Percentiles rank a stretch among this genome's conserved stretches.
These are phyloP conservation scores for Poa annua DNA, from an alignment of 176 grass and related monocot genomes.

Conservation along the genomic window DNA sequence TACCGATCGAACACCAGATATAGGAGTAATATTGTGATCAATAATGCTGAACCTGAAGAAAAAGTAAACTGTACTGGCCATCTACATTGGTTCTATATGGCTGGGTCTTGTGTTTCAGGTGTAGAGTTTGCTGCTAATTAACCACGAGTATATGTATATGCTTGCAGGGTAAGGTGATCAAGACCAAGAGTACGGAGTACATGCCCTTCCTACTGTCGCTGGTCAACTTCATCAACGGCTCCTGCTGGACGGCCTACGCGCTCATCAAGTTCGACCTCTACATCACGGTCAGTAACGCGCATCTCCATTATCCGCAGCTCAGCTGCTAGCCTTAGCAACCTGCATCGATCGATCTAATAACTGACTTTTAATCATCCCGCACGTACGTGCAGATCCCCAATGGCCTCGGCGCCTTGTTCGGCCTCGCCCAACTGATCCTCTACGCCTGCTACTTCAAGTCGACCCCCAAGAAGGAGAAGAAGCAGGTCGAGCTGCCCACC, in stretches of 20 bases:
- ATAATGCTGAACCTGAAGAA: neutral
- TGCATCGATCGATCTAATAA: neutral
- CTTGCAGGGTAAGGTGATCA: constrained; percentile 60
- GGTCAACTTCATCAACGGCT: constrained; percentile 57
- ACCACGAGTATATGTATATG: neutral
- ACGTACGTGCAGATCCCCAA: constrained; percentile 69
- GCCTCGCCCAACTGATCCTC: constrained; percentile 63
- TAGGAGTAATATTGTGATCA: neutral
- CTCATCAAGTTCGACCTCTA: constrained; percentile 78
- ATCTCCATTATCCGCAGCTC: neutral
- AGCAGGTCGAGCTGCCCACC: constrained; percentile 46
- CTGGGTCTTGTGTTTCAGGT: no score
- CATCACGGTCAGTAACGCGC: constrained; percentile 40
- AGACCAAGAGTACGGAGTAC: constrained; percentile 69
- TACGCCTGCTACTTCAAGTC: constrained; percentile 67
- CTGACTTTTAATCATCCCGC: neutral
- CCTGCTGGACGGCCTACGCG: constrained; percentile 77
- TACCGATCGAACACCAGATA: no score
- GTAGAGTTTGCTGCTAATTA: neutral
- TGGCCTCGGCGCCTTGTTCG: constrained; percentile 61
- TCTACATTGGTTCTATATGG: neutral
- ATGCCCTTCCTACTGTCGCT: constrained; percentile 79
- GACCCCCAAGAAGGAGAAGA: constrained; percentile 46
- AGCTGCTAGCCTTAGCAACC: neutral
- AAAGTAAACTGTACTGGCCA: neutral